Percentiles rank a stretch among this genome's conserved stretches.
These are phyloP conservation scores for Senecio squalidus DNA, from an alignment of 140 eudicot species.

Conservation along the genomic window DNA sequence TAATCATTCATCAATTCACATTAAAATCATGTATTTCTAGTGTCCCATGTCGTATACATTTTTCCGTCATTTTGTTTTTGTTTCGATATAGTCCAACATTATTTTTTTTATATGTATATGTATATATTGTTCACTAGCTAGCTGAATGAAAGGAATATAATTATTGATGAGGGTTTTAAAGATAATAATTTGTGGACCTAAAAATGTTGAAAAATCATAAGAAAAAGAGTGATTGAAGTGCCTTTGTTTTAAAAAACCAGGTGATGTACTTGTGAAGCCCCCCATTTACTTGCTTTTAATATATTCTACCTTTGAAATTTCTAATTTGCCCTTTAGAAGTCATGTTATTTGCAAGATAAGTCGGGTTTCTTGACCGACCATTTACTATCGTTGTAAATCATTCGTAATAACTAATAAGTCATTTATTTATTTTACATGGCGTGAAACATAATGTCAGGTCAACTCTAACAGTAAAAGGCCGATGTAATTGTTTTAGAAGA, in stretches of 20 bases:
- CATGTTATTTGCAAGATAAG: conserved; percentile 1
- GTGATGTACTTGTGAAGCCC: conserved; percentile 54
- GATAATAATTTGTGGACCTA: conserved; percentile 47
- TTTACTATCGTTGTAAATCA: background rate
- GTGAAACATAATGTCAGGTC: too few relatives aligned
- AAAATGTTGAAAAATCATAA: conserved; percentile 53
- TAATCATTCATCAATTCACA: background rate
- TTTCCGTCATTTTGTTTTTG: too few relatives aligned
- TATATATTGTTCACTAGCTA: conserved; percentile 16
- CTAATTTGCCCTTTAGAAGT: conserved; percentile 15
- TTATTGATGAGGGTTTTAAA: conserved; percentile 26
- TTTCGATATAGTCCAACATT: too few relatives aligned
- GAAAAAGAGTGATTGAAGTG: conserved; percentile 30
- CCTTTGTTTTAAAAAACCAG: conserved; percentile 49
- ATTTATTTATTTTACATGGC: too few relatives aligned
- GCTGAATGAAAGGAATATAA: conserved; percentile 41
- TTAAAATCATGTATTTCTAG: too few relatives aligned
- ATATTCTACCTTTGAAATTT: conserved; percentile 37
- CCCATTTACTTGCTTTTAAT: conserved; percentile 54
- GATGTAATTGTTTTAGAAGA: too few relatives aligned
- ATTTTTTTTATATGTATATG: background rate
- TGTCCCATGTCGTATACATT: too few relatives aligned
- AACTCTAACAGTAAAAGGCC: too few relatives aligned
- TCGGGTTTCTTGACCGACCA: background rate
- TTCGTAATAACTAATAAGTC: too few relatives aligned